Evolutionary conservation across 768 basidiomycete species (phyloP).

Genomic region (Boletellus ananiceps): DNA sequence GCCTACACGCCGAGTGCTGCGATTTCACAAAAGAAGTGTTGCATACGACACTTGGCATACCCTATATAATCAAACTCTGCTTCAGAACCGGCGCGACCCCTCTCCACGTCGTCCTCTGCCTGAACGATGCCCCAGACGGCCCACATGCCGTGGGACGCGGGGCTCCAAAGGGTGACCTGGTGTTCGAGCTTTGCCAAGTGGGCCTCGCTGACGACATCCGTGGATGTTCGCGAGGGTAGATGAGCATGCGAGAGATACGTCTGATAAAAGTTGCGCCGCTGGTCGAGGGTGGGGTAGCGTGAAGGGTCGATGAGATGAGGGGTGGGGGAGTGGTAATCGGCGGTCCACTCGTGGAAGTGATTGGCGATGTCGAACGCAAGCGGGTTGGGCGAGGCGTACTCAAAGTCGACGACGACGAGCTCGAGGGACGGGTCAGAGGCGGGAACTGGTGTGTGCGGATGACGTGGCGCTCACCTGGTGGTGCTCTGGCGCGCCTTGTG

Average conservation of each 20-base stretch:
- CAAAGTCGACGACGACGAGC: conserved; percentile 97
- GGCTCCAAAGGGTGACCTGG: conserved; percentile 85
- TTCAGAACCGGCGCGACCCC: conserved; percentile 39
- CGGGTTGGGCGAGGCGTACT: conserved; percentile 91
- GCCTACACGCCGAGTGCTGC: conserved; percentile 38
- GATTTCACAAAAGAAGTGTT: conserved; percentile 56
- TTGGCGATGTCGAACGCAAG: conserved; percentile 95
- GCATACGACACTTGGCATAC: conserved; percentile 70
- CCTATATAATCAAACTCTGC: conserved; percentile 88
- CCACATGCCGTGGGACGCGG: conserved; percentile 90
- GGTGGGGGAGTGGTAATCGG: conserved; percentile 71
- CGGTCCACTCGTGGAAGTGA: conserved; percentile 97
- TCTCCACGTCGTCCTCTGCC: conserved; percentile 70
- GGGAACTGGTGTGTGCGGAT: too few relatives aligned
- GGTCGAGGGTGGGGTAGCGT: conserved; percentile 64
- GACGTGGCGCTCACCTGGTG: conserved; percentile 52
- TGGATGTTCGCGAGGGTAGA: conserved; percentile 20
- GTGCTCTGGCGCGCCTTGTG: conserved; percentile 62
- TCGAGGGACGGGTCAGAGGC: conserved; percentile 26
- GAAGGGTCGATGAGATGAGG: conserved; percentile 63
- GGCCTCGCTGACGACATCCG: conserved; percentile 33
- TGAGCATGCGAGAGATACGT: conserved; percentile 68
- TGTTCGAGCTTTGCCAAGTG: conserved; percentile 60
- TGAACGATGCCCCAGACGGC: conserved; percentile 93
- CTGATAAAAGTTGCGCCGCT: conserved; percentile 80